Base-by-base conservation (phyloP, 352 stramenopile species). In the Phytophthora multivora region DNA sequence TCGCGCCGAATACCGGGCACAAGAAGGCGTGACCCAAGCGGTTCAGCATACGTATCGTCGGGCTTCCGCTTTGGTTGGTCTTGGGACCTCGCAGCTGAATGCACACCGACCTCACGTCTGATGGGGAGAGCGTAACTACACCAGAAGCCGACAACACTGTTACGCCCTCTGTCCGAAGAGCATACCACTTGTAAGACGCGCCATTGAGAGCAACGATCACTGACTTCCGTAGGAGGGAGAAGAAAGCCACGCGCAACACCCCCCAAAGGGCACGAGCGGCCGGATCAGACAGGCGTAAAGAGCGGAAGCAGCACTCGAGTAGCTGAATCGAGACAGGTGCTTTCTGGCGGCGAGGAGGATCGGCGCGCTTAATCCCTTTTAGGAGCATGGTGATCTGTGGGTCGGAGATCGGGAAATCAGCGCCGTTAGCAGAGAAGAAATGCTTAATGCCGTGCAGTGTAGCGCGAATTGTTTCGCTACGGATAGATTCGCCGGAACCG, bases 161-260 rank as follows among this genome's bases (percentile, higher is more conserved):
- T 1, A 60, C 26, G 15, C 61, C 42, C 38, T 49, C 1, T 2
- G 50, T 42, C 9, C 30, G 36, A 3, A 61, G n/a, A 2, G 59
- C 35, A 18, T 61, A 61, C 2, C 57, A 47, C 51, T 39, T 41
- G 30, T 58, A 59, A 0, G n/a, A 46, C 12, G 15, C 31, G 21
- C 16, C 10, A 4, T 7, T 41, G 25, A 49, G 43, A 3, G 57
- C 25, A 1, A 58, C 31, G n/a, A 52, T 65, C 19, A 58, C 56
- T 6, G 56, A 64, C 4, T 46, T 36, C 19, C 56, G 8, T 5
- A 65, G 13, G 15, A 65, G 57, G 41, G 58, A 65, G 40, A 65
- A 41, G 40, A 58, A 65, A 30, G 38, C 28, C 48, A 36, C 4
- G 30, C 30, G 11, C 5, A 36, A 52, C 4, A 39, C 30, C 25